Percentiles rank a stretch among this genome's conserved stretches.
These are phyloP conservation scores for Pterocarpus santalinus DNA, from an alignment of 306 rosid genomes.

Conservation along the genomic window DNA sequence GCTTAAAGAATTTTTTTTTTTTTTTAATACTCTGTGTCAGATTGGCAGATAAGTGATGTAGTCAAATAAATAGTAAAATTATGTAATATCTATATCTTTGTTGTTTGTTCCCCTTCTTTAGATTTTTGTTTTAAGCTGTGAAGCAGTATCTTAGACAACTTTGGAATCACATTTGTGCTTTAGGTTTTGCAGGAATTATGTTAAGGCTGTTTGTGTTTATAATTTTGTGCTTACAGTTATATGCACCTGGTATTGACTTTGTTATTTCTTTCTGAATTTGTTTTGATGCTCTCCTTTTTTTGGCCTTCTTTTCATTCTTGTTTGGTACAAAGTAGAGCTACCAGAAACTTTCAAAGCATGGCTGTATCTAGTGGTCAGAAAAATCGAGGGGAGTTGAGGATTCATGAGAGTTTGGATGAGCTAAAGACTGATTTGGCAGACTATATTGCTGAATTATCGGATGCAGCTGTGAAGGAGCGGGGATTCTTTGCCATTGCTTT, in stretches of 20 bases:
- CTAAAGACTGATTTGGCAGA: conserved; percentile 88
- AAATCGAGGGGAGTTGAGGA: conserved; percentile 69
- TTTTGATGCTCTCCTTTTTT: conserved; percentile 16
- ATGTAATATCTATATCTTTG: conserved; percentile 31
- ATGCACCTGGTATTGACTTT: neutral
- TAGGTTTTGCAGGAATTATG: conserved; percentile 39
- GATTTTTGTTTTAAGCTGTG: conserved; percentile 46
- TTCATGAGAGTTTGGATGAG: conserved; percentile 93
- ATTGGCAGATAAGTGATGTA: conserved; percentile 24
- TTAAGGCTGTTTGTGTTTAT: conserved; percentile 29
- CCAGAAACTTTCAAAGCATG: conserved; percentile 59
- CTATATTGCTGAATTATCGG: conserved; percentile 87
- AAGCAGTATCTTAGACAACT: conserved; percentile 43
- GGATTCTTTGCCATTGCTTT: conserved; percentile 89
- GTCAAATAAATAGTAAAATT: conserved; percentile 35
- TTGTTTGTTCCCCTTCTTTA: conserved; percentile 12
- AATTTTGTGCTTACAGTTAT: conserved; percentile 17
- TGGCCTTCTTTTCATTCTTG: neutral
- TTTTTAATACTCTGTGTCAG: conserved; percentile 29
- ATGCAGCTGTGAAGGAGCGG: conserved; percentile 88
- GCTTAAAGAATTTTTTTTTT: conserved; percentile 8
- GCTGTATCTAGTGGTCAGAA: conserved; percentile 64
- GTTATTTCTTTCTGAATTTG: conserved; percentile 33
- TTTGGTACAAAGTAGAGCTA: conserved; percentile 34
- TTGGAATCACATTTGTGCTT: conserved; percentile 39